Evolutionary conservation across 495 filamentous ascomycete species (phyloP).

Genomic region (Podospora appendiculata): DNA sequence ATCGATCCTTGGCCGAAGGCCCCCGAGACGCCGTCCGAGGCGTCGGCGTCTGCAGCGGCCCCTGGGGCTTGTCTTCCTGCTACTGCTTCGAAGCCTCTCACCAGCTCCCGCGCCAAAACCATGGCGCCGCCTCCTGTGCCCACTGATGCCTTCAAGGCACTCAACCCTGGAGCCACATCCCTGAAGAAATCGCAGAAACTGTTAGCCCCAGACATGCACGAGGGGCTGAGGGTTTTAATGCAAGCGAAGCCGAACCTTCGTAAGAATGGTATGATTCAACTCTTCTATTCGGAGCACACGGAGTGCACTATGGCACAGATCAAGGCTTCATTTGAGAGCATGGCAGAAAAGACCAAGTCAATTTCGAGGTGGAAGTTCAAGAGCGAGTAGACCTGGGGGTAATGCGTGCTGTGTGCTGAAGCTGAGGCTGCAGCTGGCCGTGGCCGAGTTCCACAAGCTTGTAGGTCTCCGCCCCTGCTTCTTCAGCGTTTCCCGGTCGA

Average conservation of each 20-base stretch:
- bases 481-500: no score
- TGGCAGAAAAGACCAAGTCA: slow-evolving; percentile 13
- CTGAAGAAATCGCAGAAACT: slow-evolving; percentile 14
- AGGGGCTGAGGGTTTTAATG: slow-evolving; percentile 20
- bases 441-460: no score
- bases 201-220: slow-evolving; percentile 10
- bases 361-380: slow-evolving; percentile 12
- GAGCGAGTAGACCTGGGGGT: neutral
- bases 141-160: slow-evolving; percentile 18
- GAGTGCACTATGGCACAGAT: slow-evolving; percentile 11
- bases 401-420: no score
- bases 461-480: no score
- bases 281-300: slow-evolving; percentile 14
- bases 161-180: slow-evolving; percentile 1
- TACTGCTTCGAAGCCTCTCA: neutral
- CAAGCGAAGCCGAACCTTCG: slow-evolving; percentile 14
- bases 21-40: slow-evolving; percentile 51
- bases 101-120: neutral
- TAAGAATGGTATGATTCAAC: slow-evolving; percentile 22
- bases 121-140: slow-evolving; percentile 8
- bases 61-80: neutral
- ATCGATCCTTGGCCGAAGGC: slow-evolving; percentile 83
- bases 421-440: no score
- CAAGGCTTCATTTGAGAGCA: slow-evolving; percentile 18
- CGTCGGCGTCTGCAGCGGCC: neutral